Base-by-base conservation (phyloP, 768 basidiomycete genomes). In the Tylopilus sp. region DNA sequence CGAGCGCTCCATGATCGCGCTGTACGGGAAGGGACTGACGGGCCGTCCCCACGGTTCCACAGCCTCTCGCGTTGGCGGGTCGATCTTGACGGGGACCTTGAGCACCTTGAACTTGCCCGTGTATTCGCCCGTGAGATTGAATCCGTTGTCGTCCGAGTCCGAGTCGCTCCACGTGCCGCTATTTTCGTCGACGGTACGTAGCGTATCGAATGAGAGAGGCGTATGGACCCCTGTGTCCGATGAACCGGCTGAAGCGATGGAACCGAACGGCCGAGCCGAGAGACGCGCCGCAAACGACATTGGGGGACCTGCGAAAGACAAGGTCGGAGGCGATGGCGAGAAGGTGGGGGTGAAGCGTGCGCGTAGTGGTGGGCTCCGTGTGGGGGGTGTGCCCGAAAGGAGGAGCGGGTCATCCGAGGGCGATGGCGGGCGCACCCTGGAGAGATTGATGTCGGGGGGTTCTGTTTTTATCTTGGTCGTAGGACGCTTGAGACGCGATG, bases 361-460 rank as follows among this genome's bases (percentile, higher is more conserved):
- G 42, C 70, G 55, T 8, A 61, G 33, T 11, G 68, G 57, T 31
- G 57, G 41, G 49, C 54, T 53, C 51, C 51, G 22, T 18, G 44
- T 22, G 21, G 30, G 33, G 13, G 18, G 30, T 18, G 33, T 28
- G 40, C 60, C 80, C 40, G 75, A 76, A 25, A 91, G 73, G 2
- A 91, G 70, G 0, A 91, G 65, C 0, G 88, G 88, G 58, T 91
- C 88, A 33, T 91, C 88, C 1, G 80, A 80, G 3, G 88, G 88
- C 47, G 85, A 87, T 0, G 86, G 74, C 1, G 88, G 89, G 8
- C 85, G 81, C 58, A 81, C 82, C 13, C 62, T 73, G 43, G 64
- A 74, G 25, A 86, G 67, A 58, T 87, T 79, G 55, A 88, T 72
- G 17, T 79, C 79, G 0, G 86, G 86, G 4, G 79, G 76, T 58